phyloP scores from a whole-genome alignment of 228 moss, liverwort and hornwort species.

The Sphagnum fallax region DNA sequence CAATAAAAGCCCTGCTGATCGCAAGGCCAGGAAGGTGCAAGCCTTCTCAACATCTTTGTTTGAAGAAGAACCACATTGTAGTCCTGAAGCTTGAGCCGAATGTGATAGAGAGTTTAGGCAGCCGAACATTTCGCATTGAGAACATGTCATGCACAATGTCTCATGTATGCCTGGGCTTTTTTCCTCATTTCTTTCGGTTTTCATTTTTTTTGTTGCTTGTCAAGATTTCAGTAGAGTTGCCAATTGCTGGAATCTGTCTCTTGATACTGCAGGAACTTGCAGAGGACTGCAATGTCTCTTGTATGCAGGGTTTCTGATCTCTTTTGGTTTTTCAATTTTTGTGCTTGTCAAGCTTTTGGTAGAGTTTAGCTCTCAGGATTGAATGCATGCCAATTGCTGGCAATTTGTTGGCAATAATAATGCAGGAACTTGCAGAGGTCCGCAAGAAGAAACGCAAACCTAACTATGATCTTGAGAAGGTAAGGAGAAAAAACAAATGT shows the following conservation, averaged over 20 bases:
- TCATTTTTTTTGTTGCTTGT: not conserved
- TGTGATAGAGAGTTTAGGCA: not conserved
- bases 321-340: not conserved
- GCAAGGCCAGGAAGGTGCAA: constrained; percentile 14
- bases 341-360: not conserved
- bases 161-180: not conserved
- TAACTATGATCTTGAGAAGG: constrained; percentile 58
- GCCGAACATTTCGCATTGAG: not conserved
- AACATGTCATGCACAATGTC: not conserved
- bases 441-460: constrained; percentile 61
- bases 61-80: not conserved
- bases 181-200: not conserved
- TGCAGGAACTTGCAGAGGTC: constrained; percentile 46
- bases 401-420: not conserved
- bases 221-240: not conserved
- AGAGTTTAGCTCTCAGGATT: not conserved
- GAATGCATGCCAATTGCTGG: not conserved
- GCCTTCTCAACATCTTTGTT: not conserved
- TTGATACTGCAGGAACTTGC: not conserved
- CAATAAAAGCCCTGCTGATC: constrained; percentile 9
- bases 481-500: not conserved
- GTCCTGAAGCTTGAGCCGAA: not conserved
- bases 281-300: not conserved
- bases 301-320: not conserved
- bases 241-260: not conserved